Percentiles rank a stretch among this genome's conserved stretches.
Evolutionary conservation across 2,329 filamentous ascomycete species (phyloP).

Genomic region (Paraphoma sp.): DNA sequence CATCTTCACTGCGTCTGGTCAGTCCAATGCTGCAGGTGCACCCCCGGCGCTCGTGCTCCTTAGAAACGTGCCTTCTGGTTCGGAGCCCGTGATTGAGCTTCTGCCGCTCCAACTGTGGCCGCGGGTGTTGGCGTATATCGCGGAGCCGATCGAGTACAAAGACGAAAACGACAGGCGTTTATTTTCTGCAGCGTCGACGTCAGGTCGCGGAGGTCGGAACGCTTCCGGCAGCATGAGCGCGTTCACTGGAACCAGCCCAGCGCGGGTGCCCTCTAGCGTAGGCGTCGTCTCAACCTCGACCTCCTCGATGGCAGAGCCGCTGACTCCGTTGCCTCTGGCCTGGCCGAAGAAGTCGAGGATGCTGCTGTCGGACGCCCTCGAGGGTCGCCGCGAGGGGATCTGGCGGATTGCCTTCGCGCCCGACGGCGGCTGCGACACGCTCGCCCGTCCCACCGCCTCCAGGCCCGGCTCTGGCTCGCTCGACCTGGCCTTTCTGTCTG

Average conservation of each 20-base stretch:
- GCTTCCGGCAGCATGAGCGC: conserved; percentile 57
- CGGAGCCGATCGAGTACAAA: conserved; percentile 72
- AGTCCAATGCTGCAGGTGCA: conserved; percentile 3
- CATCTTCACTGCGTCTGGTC: conserved; percentile 29
- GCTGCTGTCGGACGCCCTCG: conserved; percentile 54
- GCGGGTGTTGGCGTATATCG: conserved; percentile 60
- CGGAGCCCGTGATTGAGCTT: conserved; percentile 54
- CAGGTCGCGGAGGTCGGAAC: conserved; percentile 54
- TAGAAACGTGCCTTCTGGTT: conserved; percentile 50
- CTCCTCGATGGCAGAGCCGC: conserved; percentile 57
- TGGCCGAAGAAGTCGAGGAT: conserved; percentile 31
- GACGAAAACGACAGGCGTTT: conserved; percentile 78
- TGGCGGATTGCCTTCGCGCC: conserved; percentile 52
- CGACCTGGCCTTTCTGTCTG: conserved; percentile 63
- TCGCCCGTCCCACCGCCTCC: conserved; percentile 65
- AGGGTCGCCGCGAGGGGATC: conserved; percentile 50
- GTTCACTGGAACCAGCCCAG: conserved; percentile 23
- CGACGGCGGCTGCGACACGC: conserved; percentile 69
- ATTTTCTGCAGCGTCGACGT: conserved; percentile 50
- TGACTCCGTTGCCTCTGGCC: conserved; percentile 21
- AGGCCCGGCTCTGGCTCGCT: conserved; percentile 66
- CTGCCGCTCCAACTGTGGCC: conserved; percentile 56
- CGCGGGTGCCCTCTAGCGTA: conserved; percentile 34
- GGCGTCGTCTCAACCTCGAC: conserved; percentile 50
- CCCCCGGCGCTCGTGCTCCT: neutral